phyloP scores from a whole-genome alignment of 129 eudicot species.

The Erigeron canadensis region DNA sequence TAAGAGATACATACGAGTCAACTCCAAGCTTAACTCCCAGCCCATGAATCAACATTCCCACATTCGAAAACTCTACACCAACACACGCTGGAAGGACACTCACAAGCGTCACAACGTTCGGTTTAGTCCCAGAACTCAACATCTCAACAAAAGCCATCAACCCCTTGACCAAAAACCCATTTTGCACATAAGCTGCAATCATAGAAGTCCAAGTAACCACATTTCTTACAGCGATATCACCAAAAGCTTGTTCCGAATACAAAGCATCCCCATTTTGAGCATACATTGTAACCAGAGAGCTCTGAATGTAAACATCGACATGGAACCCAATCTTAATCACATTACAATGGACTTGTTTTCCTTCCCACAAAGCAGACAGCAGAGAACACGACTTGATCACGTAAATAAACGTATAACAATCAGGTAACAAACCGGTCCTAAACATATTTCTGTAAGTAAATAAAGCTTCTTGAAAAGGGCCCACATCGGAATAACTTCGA shows the following conservation, averaged over 20 bases:
- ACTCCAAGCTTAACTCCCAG: slow-evolving; percentile 49
- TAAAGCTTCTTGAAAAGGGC: slow-evolving; percentile 40
- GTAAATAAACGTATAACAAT: slow-evolving; percentile 38
- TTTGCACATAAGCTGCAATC: slow-evolving; percentile 51
- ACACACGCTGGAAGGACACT: slow-evolving; percentile 61
- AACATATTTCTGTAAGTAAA: slow-evolving; percentile 35
- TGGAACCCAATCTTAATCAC: slow-evolving; percentile 39
- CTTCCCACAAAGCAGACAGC: slow-evolving; percentile 35
- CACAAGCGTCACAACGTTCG: slow-evolving; percentile 49
- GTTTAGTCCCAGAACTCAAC: slow-evolving; percentile 43
- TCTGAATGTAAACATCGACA: slow-evolving; percentile 45
- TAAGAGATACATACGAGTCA: slow-evolving; percentile 39
- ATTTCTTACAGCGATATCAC: slow-evolving; percentile 37
- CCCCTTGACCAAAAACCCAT: slow-evolving; percentile 47
- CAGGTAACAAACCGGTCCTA: slow-evolving; percentile 32
- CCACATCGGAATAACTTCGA: slow-evolving; percentile 37
- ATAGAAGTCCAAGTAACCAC: slow-evolving; percentile 67
- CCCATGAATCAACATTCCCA: slow-evolving; percentile 52
- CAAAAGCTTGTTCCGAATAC: slow-evolving; percentile 43
- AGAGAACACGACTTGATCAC: slow-evolving; percentile 36
- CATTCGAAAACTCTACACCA: slow-evolving; percentile 30
- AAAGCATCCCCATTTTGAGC: slow-evolving; percentile 40
- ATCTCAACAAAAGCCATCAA: slow-evolving; percentile 41
- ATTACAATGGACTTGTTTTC: slow-evolving; percentile 44
- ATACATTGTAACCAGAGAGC: slow-evolving; percentile 55